Percentiles rank a stretch among this genome's conserved stretches.
Evolutionary conservation across 495 filamentous ascomycete species (phyloP).

Genomic region (Trichocladium antarcticum): DNA sequence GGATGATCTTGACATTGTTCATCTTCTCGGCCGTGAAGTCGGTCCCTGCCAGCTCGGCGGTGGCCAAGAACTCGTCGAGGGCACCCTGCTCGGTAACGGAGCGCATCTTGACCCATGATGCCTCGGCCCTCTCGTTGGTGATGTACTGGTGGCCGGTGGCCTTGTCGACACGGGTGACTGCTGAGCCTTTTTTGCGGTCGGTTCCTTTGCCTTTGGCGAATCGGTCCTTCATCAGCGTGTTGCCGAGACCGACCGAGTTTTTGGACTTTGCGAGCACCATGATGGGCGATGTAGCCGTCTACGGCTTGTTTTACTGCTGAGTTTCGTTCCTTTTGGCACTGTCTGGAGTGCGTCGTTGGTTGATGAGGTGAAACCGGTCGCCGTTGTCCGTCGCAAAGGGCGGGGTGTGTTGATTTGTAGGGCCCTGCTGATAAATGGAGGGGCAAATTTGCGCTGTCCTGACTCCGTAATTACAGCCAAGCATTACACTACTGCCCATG

Average conservation of each 20-base stretch:
- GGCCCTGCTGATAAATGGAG: conserved; percentile 33
- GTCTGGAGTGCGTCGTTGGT: neutral
- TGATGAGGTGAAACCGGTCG: neutral
- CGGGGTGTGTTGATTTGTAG: conserved; percentile 8
- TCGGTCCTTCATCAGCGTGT: conserved; percentile 76
- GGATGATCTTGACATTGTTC: conserved; percentile 97
- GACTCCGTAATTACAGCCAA: too few relatives aligned
- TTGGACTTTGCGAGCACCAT: conserved; percentile 97
- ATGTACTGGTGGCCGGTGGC: conserved; percentile 54
- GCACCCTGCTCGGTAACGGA: conserved; percentile 95
- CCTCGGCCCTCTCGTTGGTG: conserved; percentile 64
- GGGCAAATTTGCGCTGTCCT: conserved; percentile 33
- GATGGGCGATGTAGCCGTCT: conserved; percentile 11
- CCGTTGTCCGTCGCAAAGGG: neutral
- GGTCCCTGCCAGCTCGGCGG: conserved; percentile 89
- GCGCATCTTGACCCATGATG: conserved; percentile 90
- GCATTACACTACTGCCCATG: too few relatives aligned
- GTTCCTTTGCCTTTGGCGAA: conserved; percentile 80
- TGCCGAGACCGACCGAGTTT: conserved; percentile 81
- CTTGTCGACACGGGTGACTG: conserved; percentile 50
- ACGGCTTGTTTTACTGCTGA: neutral
- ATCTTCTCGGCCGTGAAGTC: conserved; percentile 99
- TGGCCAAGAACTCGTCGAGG: conserved; percentile 63
- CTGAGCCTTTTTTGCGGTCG: conserved; percentile 50
- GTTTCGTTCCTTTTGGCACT: neutral